Conservation (phyloP, 768 basidiomycete genomes). For the Rhodotorula kratochvilovae region DNA sequence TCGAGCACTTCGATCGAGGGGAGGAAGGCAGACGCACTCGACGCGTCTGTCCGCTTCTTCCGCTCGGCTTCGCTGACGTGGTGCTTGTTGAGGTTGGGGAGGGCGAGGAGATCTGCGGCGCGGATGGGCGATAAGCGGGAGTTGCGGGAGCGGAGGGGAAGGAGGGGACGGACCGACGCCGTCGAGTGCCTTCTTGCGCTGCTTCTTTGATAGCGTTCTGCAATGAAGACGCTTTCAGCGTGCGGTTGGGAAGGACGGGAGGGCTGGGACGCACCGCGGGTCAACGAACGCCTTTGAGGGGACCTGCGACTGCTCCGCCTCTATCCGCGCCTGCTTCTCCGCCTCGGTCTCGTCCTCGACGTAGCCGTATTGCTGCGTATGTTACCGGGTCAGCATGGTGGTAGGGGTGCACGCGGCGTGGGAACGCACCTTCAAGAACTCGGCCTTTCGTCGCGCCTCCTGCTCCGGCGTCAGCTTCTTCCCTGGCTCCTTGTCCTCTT, state of each 20-base stretch:
- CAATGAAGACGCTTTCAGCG: fast-evolving
- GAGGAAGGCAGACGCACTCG: background rate
- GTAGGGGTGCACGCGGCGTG: too few species aligned
- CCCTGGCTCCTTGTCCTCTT: background rate
- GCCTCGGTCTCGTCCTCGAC: slow-evolving; percentile 24
- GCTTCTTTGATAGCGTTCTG: slow-evolving; percentile 25
- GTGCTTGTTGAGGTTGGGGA: slow-evolving; percentile 31
- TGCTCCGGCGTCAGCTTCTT: slow-evolving; percentile 27
- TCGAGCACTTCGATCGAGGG: background rate
- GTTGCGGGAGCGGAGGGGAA: too few species aligned
- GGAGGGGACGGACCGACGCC: slow-evolving; percentile 33
- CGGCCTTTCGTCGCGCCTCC: slow-evolving; percentile 23
- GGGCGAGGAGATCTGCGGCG: slow-evolving; percentile 23
- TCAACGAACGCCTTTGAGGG: slow-evolving; percentile 19
- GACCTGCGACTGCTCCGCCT: background rate
- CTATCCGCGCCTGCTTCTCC: slow-evolving; percentile 2
- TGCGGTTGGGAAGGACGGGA: too few species aligned
- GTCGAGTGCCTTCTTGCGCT: slow-evolving; percentile 36
- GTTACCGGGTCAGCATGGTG: too few species aligned
- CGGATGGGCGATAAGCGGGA: background rate
- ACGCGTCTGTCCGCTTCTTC: slow-evolving; percentile 2
- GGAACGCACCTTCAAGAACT: slow-evolving; percentile 14
- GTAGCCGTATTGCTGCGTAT: slow-evolving; percentile 24
- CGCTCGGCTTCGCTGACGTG: slow-evolving; percentile 14
- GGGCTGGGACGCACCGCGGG: background rate